Base-by-base conservation (phyloP, 768 basidiomycete genomes). In the Fibroporia radiculosa region DNA sequence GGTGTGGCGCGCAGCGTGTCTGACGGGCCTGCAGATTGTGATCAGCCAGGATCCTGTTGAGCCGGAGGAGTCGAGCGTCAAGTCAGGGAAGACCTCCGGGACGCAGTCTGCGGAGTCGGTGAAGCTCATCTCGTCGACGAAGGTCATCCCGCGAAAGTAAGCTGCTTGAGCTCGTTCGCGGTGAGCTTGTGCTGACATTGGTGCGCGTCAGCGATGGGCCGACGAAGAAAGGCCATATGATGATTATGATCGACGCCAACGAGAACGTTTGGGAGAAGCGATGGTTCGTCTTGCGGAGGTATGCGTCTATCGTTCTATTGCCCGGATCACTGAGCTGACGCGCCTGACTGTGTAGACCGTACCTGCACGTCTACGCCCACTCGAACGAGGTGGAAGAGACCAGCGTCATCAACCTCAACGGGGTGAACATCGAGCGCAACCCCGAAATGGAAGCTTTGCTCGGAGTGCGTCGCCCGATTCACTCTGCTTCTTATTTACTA, bases 201-300 rank as follows among this genome's bases (percentile, higher is more conserved):
- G n/a, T 33, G 31, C 19, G 20, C 20, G 39, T 35, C 51, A 95
- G 92, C 52, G 85, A 93, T 58, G 77, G 74, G 13, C 75, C 81
- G 3, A 87, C 88, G 6, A 93, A 92, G 73, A 84, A 81, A 60
- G 95, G 95, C 8, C 68, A 84, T 57, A 67, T 98, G 40, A 66
- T 83, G 67, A 74, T 93, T 49, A 73, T 97, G 53, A 76, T 73
- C 22, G 83, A 98, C 60, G 88, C 93, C 10, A 77, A 75, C 33
- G 79, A 78, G 56, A 79, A 91, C 56, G 62, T 68, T 24, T 99
- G 96, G 96, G 77, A 79, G 55, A 78, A 74, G 58, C 70, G 82
- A 44, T 93, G 86, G 82, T 92, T 93, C 60, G 86, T 93, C 13
- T 71, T 98, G 8, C 77, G 81, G 60, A 78, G 92, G 93, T 92